Conservation (phyloP, 305 asterid genomes). For the Fraxinus sp. region DNA sequence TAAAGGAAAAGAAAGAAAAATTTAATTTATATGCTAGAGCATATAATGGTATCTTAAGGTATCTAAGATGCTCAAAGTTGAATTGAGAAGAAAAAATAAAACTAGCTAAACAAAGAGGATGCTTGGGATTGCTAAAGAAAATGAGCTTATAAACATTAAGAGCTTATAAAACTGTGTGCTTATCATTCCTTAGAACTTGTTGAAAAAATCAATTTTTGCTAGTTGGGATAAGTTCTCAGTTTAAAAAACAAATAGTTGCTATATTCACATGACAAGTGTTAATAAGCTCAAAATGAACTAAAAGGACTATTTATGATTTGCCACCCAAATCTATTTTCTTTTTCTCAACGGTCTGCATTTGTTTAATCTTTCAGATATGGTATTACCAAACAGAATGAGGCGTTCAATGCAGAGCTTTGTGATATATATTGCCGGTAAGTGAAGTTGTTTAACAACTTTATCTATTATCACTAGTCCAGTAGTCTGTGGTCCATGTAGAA, state of each 20-base stretch:
- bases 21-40: background rate
- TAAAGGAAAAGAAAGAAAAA: background rate
- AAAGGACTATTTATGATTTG: background rate
- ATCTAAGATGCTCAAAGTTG: background rate
- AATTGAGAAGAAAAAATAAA: background rate
- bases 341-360: conserved; percentile 11
- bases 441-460: background rate
- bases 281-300: background rate
- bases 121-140: background rate
- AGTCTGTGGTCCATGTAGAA: conserved; percentile 16
- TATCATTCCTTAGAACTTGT: background rate
- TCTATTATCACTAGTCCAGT: background rate
- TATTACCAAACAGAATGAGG: conserved; percentile 84
- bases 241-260: background rate
- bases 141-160: background rate
- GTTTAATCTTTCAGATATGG: conserved; percentile 65
- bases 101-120: background rate
- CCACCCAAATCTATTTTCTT: background rate
- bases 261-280: background rate
- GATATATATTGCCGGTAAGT: conserved; percentile 90
- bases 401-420: conserved; percentile 85
- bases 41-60: background rate
- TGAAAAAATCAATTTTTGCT: background rate
- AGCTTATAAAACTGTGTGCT: background rate
- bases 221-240: background rate